phyloP scores from a whole-genome alignment of 768 basidiomycete species.

The Calocera viscosa region DNA sequence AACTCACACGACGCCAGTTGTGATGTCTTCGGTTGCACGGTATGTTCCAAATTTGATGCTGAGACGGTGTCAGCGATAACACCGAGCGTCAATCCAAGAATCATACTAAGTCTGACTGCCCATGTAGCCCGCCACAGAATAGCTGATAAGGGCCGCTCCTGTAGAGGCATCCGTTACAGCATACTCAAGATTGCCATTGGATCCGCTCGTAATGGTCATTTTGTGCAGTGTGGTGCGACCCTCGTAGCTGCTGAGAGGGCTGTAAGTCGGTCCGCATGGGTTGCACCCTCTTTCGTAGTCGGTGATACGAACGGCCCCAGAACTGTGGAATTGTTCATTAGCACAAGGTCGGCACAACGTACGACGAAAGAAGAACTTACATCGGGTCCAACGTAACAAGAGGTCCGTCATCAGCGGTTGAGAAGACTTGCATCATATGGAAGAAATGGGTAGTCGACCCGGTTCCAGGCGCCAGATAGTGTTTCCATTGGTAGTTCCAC shows the following conservation, averaged over 20 bases:
- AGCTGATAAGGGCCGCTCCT: constrained; percentile 1
- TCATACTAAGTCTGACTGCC: background rate
- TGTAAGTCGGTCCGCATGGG: background rate
- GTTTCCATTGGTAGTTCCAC: background rate
- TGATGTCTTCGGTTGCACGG: background rate
- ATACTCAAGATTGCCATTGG: background rate
- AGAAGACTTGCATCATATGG: constrained; percentile 13
- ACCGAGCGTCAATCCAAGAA: background rate
- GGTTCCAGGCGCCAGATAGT: background rate
- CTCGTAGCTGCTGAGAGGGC: constrained; percentile 2
- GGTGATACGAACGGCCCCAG: background rate
- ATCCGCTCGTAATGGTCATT: background rate
- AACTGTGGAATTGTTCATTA: background rate
- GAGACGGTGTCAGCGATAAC: background rate
- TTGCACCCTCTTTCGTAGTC: constrained; percentile 1
- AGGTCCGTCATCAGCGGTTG: background rate
- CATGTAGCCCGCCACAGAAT: background rate
- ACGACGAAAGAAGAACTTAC: background rate
- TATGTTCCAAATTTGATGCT: constrained; percentile 2
- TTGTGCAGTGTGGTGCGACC: background rate
- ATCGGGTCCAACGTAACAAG: background rate
- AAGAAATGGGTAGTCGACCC: constrained; percentile 9
- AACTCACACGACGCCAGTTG: background rate
- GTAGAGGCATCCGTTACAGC: background rate
- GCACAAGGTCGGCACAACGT: background rate